Evolutionary conservation across 306 rosid genomes (phyloP), one percentile per base, ranked within the genome.

Genomic region (Sphenostylis stenocarpa): DNA sequence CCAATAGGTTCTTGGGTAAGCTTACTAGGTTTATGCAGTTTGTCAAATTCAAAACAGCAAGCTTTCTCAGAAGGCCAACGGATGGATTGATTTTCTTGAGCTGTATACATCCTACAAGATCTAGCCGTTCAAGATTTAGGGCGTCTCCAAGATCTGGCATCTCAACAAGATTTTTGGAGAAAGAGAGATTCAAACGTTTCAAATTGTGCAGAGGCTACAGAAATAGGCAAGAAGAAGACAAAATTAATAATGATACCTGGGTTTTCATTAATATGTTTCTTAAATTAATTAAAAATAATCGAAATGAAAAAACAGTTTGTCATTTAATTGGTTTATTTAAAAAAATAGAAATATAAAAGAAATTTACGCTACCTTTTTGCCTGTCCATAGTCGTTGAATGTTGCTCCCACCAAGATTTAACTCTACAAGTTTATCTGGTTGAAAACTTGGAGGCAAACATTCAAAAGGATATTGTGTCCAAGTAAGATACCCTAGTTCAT

Each of bases 371-470:
- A 51, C 60, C 60, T 53, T 53, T 9, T 0, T 23, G 33, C 13
- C 34, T 55, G 23, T 0, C 62, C 62, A 55, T 3, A 24, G n/a
- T 28, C 2, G 19, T 15, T 26, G 16, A 9, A 57, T 13, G 3
- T 0, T 5, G 13, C 67, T 61, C 0, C 2, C 0, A 0, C 0
- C 0, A 0, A 58, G 10, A 1, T 1, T 0, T 10, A 28, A 60
- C 21, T n/a, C 67, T n/a, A 61, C 15, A 16, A 61, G 67, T 2
- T 58, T 58, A 0, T 6, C 5, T 0, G 39, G 39, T 0, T 8
- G 20, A 55, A 55, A 55, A 24, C 20, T 9, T 58, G 20, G 15
- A 14, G 67, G 23, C 23, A 60, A 16, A 60, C 21, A 57, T 0
- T 24, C 0, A 15, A 26, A 57, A 5, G 65, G 17, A 57, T 28